These are phyloP conservation scores for Taphrina communis DNA, from an alignment of 1,139 yeast genomes.

Conservation along the genomic window DNA sequence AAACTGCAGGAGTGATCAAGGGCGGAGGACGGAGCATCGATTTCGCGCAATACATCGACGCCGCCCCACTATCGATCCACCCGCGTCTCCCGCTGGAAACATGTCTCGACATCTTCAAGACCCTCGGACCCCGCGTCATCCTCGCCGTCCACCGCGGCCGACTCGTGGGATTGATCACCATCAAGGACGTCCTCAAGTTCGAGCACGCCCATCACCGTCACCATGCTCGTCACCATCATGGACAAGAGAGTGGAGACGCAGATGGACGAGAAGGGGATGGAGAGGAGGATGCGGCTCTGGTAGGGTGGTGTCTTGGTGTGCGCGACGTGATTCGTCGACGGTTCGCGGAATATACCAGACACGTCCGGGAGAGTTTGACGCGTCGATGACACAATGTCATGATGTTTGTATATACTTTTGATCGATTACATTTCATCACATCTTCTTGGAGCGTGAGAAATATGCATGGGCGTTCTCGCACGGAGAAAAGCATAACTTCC, in stretches of 20 bases:
- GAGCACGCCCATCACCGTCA: constrained; percentile 29
- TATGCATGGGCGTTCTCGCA: background rate
- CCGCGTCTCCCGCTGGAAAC: constrained; percentile 64
- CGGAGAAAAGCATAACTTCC: background rate
- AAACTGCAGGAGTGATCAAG: background rate
- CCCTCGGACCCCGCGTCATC: constrained; percentile 79
- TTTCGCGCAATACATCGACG: constrained; percentile 59
- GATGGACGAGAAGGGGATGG: background rate
- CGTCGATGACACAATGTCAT: background rate
- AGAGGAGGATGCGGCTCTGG: background rate
- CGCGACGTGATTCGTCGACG: background rate
- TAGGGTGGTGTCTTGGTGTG: background rate
- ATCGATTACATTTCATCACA: background rate
- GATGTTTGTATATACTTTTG: background rate
- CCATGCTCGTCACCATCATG: too few species aligned
- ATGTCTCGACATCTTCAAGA: constrained; percentile 71
- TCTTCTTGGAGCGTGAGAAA: background rate
- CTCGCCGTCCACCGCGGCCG: constrained; percentile 64
- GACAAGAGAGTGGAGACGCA: too few species aligned
- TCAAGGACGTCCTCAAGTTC: constrained; percentile 70
- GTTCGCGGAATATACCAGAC: constrained; percentile 7
- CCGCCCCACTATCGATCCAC: constrained; percentile 68
- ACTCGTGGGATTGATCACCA: constrained; percentile 66
- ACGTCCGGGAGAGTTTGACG: constrained; percentile 10
- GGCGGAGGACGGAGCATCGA: constrained; percentile 46